Conservation (phyloP, 2,329 filamentous ascomycete species). For the Pestalotiopsis sp. region DNA sequence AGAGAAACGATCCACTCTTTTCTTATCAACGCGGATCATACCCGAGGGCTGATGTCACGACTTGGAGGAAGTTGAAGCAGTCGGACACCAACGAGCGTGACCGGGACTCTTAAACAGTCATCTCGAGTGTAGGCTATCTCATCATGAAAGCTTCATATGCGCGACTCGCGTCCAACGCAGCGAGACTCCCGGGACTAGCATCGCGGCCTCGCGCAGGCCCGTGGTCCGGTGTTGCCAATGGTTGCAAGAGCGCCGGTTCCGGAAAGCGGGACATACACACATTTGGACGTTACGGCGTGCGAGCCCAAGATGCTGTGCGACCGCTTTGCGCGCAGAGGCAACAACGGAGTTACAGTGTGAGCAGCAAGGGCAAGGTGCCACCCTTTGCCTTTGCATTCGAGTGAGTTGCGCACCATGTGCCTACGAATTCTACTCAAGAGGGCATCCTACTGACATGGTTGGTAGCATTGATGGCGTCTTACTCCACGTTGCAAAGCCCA, state of each 20-base stretch:
- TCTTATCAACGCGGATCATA: not conserved
- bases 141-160: not conserved
- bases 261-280: not conserved
- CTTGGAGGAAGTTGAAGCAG: not conserved
- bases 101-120: not conserved
- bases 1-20: not conserved
- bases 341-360: constrained; percentile 4
- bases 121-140: not conserved
- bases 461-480: constrained; percentile 87
- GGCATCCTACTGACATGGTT: not conserved
- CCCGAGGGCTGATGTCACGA: not conserved
- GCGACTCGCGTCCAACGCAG: not conserved
- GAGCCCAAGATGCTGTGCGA: not conserved
- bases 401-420: constrained; percentile 19
- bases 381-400: constrained; percentile 42
- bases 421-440: not conserved
- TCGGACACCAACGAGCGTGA: not conserved
- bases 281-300: not conserved
- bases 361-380: constrained; percentile 19
- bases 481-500: constrained; percentile 74
- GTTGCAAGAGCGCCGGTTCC: not conserved
- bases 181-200: not conserved
- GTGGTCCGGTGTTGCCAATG: not conserved
- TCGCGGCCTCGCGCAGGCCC: not conserved
- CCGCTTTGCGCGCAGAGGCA: not conserved